A percentile compares a stretch with the other conserved stretches of the same genome.
phyloP scores from a whole-genome alignment of 768 basidiomycete genomes.

The Suillus ampliporus region DNA sequence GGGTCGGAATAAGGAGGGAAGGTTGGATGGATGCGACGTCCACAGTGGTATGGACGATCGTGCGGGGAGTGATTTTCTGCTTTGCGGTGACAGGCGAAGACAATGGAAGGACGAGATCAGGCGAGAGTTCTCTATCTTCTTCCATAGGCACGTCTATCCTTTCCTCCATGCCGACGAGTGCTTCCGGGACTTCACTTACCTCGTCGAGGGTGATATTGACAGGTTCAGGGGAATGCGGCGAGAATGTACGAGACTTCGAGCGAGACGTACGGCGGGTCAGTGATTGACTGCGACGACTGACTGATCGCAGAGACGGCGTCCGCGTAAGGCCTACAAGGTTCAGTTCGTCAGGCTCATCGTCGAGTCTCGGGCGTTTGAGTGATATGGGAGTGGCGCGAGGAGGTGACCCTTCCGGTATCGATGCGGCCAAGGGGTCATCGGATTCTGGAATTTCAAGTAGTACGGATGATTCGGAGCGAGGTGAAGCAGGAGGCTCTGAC shows the following conservation, averaged over 20 bases:
- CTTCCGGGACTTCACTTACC: slow-evolving; percentile 9
- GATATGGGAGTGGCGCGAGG: slow-evolving; percentile 22
- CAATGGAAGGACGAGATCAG: slow-evolving; percentile 27
- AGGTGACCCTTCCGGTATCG: slow-evolving; percentile 21
- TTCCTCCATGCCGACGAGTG: slow-evolving; percentile 17
- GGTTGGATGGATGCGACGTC: slow-evolving; percentile 34
- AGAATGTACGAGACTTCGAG: slow-evolving; percentile 16
- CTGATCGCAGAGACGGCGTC: slow-evolving; percentile 24
- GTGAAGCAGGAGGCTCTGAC: slow-evolving; percentile 39
- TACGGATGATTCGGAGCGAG: slow-evolving; percentile 29
- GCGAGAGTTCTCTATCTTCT: slow-evolving; percentile 28
- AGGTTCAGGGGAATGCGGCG: slow-evolving; percentile 16
- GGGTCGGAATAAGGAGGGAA: slow-evolving; percentile 42
- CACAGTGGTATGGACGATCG: slow-evolving; percentile 31
- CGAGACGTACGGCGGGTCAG: slow-evolving; percentile 26
- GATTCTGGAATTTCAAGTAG: slow-evolving; percentile 33
- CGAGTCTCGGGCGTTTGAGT: slow-evolving; percentile 16
- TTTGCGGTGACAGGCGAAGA: slow-evolving; percentile 24
- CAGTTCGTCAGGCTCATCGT: slow-evolving; percentile 15
- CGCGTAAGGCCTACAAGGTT: slow-evolving; percentile 17
- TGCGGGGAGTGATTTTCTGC: slow-evolving; percentile 12
- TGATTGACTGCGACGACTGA: slow-evolving; percentile 22
- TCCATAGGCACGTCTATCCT: slow-evolving; percentile 25
- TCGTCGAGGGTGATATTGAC: background rate
- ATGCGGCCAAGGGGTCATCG: slow-evolving; percentile 17